Base-by-base conservation (phyloP, 768 basidiomycete genomes). In the Tylopilus sp. region DNA sequence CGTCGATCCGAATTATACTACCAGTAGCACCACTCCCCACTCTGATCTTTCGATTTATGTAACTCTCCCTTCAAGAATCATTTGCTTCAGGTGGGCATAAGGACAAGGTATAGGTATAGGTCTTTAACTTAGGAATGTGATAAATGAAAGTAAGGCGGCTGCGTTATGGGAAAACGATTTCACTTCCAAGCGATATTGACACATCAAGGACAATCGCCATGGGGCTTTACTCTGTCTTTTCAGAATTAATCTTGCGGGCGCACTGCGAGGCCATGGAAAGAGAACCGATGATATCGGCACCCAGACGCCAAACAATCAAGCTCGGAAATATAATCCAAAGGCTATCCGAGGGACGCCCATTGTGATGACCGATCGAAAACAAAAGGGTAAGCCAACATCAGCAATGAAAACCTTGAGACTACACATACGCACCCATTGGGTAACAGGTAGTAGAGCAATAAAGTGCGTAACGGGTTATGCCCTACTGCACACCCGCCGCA, bases 261-360 rank as follows among this genome's bases (percentile, higher is more conserved):
- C 51, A 57, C 33, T 57, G 65, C 25, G 64, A 61, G 17, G 66
- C 66, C 10, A 55, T 55, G 48, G 60, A 54, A 30, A 88, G 70
- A 3, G 79, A 71, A 4, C 66, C 56, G 0, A 70, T 61, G 40
- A 94, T 76, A 60, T 90, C 87, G 58, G 75, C 76, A 9, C 86
- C 83, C 4, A 94, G 75, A 31, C 69, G 75, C 51, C 69, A 67
- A 28, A 83, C 63, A 44, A 91, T 82, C 57, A 86, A 63, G 25
- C 72, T 60, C 3, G 91, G 91, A 21, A 91, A 59, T 39, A 91
- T 62, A 48, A 94, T 69, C 91, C 91, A 93, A n/a, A 87, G 56
- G 2, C 89, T 91, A 45, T 35, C 20, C 36, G 10, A n/a, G 28
- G 7, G 20, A 44, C 17, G 39, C 15, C 28, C 48, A 15, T 18